phyloP scores from a whole-genome alignment of 164 flowering plant species.

The Saururus chinensis region DNA sequence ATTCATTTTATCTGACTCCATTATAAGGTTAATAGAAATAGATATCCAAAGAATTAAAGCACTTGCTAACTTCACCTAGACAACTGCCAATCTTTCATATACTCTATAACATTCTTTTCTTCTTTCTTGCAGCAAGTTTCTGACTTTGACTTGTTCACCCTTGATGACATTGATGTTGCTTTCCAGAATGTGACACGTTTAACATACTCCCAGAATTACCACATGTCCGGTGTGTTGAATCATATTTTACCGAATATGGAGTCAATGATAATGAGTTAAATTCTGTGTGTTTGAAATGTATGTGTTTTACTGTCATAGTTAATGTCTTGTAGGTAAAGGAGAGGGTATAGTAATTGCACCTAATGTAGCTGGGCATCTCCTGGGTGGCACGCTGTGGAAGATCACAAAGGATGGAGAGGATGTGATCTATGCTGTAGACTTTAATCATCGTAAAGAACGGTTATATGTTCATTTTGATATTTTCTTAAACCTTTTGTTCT shows the following conservation, averaged over 20 bases:
- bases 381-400: conserved; percentile 95
- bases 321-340: conserved; percentile 53
- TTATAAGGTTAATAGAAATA: too few species aligned
- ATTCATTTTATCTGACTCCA: too few species aligned
- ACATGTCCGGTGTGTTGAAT: conserved; percentile 23
- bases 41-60: too few species aligned
- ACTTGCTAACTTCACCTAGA: neutral
- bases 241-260: neutral
- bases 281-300: neutral
- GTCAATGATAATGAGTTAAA: neutral
- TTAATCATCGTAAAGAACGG: conserved; percentile 95
- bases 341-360: conserved; percentile 98
- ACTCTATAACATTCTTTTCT: too few species aligned
- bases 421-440: conserved; percentile 94
- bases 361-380: conserved; percentile 92
- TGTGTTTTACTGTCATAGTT: neutral
- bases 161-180: conserved; percentile 90
- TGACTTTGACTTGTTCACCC: conserved; percentile 80
- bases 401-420: conserved; percentile 98
- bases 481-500: neutral
- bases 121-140: conserved; percentile 82
- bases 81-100: neutral
- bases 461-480: conserved; percentile 7
- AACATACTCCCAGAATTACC: conserved; percentile 81
- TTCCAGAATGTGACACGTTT: conserved; percentile 76